Conservation (phyloP, 163 green algal species). For the Chlamydomonas reinhardtii region DNA sequence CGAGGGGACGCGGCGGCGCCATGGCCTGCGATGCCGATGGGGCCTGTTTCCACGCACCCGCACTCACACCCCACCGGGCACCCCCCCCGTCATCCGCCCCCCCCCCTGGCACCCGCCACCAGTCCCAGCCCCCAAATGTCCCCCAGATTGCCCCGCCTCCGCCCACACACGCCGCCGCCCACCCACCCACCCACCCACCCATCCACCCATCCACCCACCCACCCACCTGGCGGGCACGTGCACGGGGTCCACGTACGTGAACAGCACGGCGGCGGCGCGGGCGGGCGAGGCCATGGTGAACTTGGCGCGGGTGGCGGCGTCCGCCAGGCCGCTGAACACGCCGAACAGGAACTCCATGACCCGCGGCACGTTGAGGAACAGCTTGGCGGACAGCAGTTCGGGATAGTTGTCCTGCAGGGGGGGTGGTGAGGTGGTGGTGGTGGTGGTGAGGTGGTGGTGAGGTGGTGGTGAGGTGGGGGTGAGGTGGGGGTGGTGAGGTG, state of each 20-base stretch:
- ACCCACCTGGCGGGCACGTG: conserved; percentile 8
- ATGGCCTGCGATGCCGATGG: too few relatives aligned
- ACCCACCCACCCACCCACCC: background rate
- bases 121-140: too few relatives aligned
- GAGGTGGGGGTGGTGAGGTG: too few relatives aligned
- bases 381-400: conserved; percentile 42
- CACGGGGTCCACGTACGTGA: conserved; percentile 36
- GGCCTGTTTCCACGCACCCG: too few relatives aligned
- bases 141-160: too few relatives aligned
- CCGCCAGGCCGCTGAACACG: background rate
- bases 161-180: background rate
- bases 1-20: too few relatives aligned
- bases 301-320: conserved; percentile 39
- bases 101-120: too few relatives aligned
- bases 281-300: conserved; percentile 5
- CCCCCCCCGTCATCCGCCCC: too few relatives aligned
- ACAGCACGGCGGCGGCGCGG: background rate
- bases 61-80: too few relatives aligned
- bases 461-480: background rate
- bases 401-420: conserved; percentile 44
- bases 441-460: background rate
- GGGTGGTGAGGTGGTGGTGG: background rate
- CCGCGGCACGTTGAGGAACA: conserved; percentile 44
- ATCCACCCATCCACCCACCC: background rate
- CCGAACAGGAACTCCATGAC: conserved; percentile 51